phyloP scores from a whole-genome alignment of 768 basidiomycete species.

The Termitomyces sp. region DNA sequence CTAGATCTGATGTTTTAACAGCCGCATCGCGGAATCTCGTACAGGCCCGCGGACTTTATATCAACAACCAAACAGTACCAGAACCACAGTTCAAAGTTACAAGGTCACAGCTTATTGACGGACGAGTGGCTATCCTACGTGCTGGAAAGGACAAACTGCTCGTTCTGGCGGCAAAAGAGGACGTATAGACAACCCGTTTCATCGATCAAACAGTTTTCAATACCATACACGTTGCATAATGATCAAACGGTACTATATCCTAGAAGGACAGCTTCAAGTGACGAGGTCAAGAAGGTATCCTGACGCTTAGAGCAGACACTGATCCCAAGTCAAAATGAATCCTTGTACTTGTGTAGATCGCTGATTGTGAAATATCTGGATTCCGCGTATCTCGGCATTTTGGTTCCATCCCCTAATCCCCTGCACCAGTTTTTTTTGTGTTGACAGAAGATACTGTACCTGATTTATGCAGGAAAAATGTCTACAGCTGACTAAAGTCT shows the following conservation, averaged over 20 bases:
- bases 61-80: conserved; percentile 59
- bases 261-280: background rate
- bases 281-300: no score
- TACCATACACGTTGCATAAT: background rate
- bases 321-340: no score
- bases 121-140: conserved; percentile 56
- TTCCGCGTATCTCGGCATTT: no score
- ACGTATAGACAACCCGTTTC: background rate
- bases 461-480: no score
- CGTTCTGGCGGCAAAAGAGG: conserved; percentile 33
- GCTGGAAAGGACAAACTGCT: conserved; percentile 71
- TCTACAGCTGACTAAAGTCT: no score
- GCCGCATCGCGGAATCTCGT: conserved; percentile 64
- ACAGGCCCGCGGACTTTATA: conserved; percentile 60
- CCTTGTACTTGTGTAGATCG: no score
- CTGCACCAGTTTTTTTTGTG: no score
- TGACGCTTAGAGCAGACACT: background rate
- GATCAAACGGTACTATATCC: background rate
- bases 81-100: conserved; percentile 41
- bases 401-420: no score
- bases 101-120: conserved; percentile 50
- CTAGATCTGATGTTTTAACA: conserved; percentile 20
- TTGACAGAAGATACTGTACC: no score
- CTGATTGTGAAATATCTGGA: no score
- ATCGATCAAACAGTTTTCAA: background rate